Base-by-base conservation (phyloP, 805 yeast species). In the Zygotorulaspora danielsina region DNA sequence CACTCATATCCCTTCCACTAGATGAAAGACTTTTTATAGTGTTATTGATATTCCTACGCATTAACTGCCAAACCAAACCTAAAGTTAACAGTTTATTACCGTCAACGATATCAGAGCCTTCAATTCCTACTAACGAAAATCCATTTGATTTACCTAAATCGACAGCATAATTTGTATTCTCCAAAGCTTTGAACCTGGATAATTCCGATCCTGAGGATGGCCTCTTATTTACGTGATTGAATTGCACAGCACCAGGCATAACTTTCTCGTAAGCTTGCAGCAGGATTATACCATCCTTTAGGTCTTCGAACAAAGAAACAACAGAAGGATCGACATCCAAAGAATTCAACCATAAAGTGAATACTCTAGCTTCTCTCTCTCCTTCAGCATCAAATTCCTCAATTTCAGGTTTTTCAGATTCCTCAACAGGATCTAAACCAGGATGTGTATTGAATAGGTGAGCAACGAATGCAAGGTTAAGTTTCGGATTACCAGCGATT, bases 381-480 rank as follows among this genome's bases (percentile, higher is more conserved):
- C 98, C 98, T 68, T 93, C 98, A 18, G 98, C 98, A 62, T 93
- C 98, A 57, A 93, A 93, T 52, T 87, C 97, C 69, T 93, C 98
- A 53, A 93, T 86, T 61, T 89, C 97, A 19, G 93, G 85, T 54
- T 80, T 83, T 63, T 90, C 97, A 42, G 70, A 72, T 66, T 89
- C 97, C 58, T 86, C 94, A 49, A 90, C 76, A 42, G 97, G 97
- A 45, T 89, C 97, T 49, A 93, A 75, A 35, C 98, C 97, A 34
- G 98, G 98, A 60, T 86, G 80, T 5, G 96, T 90, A 70, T 93
- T 93, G 74, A 93, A 93, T 61, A 93, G 71, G 62, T 93, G 95
- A 30, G 98, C 98, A 43, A 93, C 97, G 63, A 93, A 93, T 1
- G 97, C 97, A 63, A 93, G 76, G 63, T 93, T 93, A 69, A 93